Evolutionary conservation across 2,329 filamentous ascomycete species (phyloP).

Genomic region (Plenodomus lindquistii): DNA sequence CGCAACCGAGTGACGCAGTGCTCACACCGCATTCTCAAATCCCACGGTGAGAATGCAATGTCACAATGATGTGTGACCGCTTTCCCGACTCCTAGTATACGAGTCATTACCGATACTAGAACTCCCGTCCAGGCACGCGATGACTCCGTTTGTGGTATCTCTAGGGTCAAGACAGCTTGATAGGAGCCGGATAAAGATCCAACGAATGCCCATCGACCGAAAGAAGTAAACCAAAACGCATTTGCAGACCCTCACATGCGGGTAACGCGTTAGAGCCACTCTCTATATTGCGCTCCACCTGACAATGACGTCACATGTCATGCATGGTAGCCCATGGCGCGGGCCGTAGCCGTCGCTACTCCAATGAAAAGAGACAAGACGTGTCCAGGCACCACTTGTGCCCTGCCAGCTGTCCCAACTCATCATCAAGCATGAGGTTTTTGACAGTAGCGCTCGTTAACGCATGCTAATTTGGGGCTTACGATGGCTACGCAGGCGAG

Average conservation of each 20-base stretch:
- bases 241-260: conserved; percentile 2
- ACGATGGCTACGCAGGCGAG: conserved; percentile 10
- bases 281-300: conserved; percentile 8
- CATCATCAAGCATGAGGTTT: conserved; percentile 35
- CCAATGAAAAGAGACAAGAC: conserved; percentile 22
- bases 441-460: conserved; percentile 12
- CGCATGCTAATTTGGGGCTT: conserved; percentile 16
- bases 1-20: neutral
- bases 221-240: neutral
- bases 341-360: conserved; percentile 29
- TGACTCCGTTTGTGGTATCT: neutral
- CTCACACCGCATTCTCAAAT: neutral
- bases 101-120: neutral
- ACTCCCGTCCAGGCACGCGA: neutral
- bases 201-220: neutral
- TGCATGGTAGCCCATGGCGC: conserved; percentile 25
- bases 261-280: conserved; percentile 3
- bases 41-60: neutral
- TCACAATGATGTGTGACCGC: neutral
- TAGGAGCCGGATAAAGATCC: neutral
- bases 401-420: conserved; percentile 42
- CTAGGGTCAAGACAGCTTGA: neutral
- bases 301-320: conserved; percentile 30
- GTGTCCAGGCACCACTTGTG: conserved; percentile 33
- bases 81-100: neutral